A percentile compares a stretch with the other conserved stretches of the same genome.
These are phyloP conservation scores for Polyplosphaeria fusca DNA, from an alignment of 495 filamentous ascomycete genomes.

Conservation along the genomic window DNA sequence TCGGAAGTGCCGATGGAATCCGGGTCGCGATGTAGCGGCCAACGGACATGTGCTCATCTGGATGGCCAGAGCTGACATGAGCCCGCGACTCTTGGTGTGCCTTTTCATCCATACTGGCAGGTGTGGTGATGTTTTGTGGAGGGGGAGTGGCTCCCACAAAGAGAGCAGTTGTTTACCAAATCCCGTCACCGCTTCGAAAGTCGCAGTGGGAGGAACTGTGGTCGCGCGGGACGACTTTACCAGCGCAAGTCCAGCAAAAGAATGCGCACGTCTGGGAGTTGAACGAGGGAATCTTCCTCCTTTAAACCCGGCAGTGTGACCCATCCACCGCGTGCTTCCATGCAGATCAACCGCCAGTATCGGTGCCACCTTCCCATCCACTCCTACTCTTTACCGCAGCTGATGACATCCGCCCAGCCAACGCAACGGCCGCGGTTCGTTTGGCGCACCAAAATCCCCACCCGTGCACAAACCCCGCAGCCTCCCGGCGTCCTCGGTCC, in stretches of 20 bases:
- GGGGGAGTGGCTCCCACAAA: background rate
- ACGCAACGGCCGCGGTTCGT: background rate
- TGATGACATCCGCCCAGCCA: slow-evolving; percentile 3
- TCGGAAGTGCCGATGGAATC: slow-evolving; percentile 67
- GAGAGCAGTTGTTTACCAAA: background rate
- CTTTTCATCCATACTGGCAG: slow-evolving; percentile 17
- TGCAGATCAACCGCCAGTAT: background rate
- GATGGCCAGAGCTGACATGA: slow-evolving; percentile 11
- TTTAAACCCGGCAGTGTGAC: slow-evolving; percentile 2
- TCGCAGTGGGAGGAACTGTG: background rate
- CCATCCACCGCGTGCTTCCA: background rate
- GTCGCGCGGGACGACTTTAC: background rate
- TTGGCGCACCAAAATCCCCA: slow-evolving; percentile 1
- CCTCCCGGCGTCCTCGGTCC: no score
- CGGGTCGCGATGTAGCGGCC: slow-evolving; percentile 51
- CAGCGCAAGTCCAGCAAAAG: background rate
- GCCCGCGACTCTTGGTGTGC: background rate
- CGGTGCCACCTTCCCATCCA: background rate
- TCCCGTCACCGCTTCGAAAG: no score
- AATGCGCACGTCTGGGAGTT: background rate
- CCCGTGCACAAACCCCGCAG: slow-evolving; percentile 2
- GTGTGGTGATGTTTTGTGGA: background rate
- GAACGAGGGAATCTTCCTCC: background rate
- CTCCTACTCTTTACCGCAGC: background rate
- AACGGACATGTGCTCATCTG: slow-evolving; percentile 29